phyloP scores from a whole-genome alignment of 331 rosid species.

The Malus hybrid region DNA sequence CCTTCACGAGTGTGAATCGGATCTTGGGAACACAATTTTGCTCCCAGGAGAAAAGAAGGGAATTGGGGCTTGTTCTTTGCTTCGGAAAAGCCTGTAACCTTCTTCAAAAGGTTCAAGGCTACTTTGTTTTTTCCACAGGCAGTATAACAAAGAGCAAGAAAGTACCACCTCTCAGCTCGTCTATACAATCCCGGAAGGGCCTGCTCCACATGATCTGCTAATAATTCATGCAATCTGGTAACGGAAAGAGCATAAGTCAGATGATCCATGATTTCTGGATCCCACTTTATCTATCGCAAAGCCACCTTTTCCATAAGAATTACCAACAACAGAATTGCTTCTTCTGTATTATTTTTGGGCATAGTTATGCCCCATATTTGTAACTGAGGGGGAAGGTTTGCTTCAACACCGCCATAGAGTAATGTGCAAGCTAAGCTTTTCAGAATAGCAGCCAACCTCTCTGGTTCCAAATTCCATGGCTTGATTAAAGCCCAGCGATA shows the following conservation, averaged over 20 bases:
- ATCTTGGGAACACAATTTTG: conserved; percentile 64
- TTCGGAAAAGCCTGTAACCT: conserved; percentile 69
- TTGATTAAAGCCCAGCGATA: conserved; percentile 59
- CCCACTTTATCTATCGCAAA: conserved; percentile 64
- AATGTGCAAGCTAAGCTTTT: conserved; percentile 62
- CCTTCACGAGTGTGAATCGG: conserved; percentile 52
- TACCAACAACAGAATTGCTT: conserved; percentile 67
- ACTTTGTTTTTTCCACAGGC: conserved; percentile 61
- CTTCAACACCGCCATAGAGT: conserved; percentile 79
- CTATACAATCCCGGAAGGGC: conserved; percentile 56
- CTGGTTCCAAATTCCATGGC: conserved; percentile 77
- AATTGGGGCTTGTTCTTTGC: conserved; percentile 46
- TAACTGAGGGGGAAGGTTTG: conserved; percentile 46
- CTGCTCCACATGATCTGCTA: conserved; percentile 76
- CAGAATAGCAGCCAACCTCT: conserved; percentile 52
- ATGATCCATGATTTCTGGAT: conserved; percentile 67
- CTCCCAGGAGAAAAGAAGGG: conserved; percentile 57
- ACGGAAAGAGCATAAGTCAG: conserved; percentile 69
- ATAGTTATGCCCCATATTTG: conserved; percentile 46
- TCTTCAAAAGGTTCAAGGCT: conserved; percentile 68
- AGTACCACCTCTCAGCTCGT: conserved; percentile 78
- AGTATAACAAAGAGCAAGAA: conserved; percentile 84
- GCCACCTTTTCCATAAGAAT: conserved; percentile 56
- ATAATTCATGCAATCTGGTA: conserved; percentile 49
- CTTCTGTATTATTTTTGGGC: conserved; percentile 58